A percentile compares a stretch with the other conserved stretches of the same genome.
phyloP scores from a whole-genome alignment of 495 filamentous ascomycete species.

The Neohortaea acidophila region DNA sequence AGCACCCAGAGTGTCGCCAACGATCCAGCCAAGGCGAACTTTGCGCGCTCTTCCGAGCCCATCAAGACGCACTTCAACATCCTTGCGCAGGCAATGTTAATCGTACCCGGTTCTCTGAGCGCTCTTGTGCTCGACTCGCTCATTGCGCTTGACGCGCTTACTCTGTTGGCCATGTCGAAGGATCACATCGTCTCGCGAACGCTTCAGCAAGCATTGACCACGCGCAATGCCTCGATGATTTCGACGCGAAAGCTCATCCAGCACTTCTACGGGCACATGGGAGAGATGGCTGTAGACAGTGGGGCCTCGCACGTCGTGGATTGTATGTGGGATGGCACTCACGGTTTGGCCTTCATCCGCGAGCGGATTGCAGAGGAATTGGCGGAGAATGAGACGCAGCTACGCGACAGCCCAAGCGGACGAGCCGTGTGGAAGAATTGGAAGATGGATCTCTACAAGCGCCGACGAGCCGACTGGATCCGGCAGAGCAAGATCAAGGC shows the following conservation, averaged over 20 bases:
- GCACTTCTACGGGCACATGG: conserved; percentile 42
- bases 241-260: conserved; percentile 48
- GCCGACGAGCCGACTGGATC: conserved; percentile 54
- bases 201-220: conserved; percentile 51
- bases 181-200: conserved; percentile 53
- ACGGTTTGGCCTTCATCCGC: conserved; percentile 48
- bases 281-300: conserved; percentile 50
- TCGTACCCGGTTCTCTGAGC: conserved; percentile 40
- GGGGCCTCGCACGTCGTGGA: conserved; percentile 69
- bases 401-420: conserved; percentile 62
- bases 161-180: conserved; percentile 36
- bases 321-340: conserved; percentile 52
- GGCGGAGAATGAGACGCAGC: conserved; percentile 40
- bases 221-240: conserved; percentile 38
- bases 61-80: conserved; percentile 49
- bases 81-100: conserved; percentile 50
- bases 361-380: conserved; percentile 54
- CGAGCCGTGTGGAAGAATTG: conserved; percentile 82
- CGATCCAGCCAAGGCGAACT: conserved; percentile 5
- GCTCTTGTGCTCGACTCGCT: conserved; percentile 43
- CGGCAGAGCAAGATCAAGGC: conserved; percentile 44
- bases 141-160: conserved; percentile 27
- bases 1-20: not conserved
- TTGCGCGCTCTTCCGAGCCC: conserved; percentile 17
- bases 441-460: conserved; percentile 75